Conservation (phyloP, 2,329 filamentous ascomycete species). For the Pseudogymnoascus sp. region DNA sequence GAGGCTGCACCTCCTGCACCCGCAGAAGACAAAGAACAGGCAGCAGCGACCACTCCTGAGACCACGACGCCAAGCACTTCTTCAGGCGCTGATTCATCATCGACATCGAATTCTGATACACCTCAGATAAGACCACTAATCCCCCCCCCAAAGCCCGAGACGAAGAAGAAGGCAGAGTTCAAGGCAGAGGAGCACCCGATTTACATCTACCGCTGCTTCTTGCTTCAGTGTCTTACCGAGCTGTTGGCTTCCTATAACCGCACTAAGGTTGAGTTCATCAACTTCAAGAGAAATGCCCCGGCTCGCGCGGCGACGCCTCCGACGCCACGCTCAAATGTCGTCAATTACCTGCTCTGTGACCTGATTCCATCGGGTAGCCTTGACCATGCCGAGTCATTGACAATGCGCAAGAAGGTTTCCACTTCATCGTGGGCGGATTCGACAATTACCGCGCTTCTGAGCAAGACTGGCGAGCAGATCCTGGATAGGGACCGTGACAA, state of each 20-base stretch:
- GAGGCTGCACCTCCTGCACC: constrained; percentile 35
- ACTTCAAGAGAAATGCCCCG: constrained; percentile 89
- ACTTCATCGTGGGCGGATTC: constrained; percentile 83
- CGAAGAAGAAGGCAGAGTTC: constrained; percentile 70
- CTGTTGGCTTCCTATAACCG: constrained; percentile 87
- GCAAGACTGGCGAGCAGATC: constrained; percentile 75
- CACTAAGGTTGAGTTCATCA: constrained; percentile 97
- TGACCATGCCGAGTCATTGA: constrained; percentile 66
- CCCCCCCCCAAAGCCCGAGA: constrained; percentile 25
- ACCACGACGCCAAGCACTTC: constrained; percentile 29
- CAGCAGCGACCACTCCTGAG: constrained; percentile 17
- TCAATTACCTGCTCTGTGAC: constrained; percentile 88
- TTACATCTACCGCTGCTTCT: constrained; percentile 92
- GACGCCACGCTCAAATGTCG: constrained; percentile 83
- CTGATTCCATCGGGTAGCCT: constrained; percentile 59
- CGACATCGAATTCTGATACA: constrained; percentile 14
- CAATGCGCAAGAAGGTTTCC: constrained; percentile 75
- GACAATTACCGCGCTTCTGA: constrained; percentile 78
- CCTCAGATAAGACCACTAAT: neutral
- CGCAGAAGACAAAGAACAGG: constrained; percentile 23
- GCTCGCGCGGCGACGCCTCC: constrained; percentile 76
- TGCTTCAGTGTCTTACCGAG: constrained; percentile 87
- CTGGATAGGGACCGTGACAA: constrained; percentile 50
- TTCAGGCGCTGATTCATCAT: neutral
- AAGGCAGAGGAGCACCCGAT: constrained; percentile 91